Percentiles rank a stretch among this genome's conserved stretches.
phyloP scores from a whole-genome alignment of 257 asterid genomes.

The Cruciata laevipes region DNA sequence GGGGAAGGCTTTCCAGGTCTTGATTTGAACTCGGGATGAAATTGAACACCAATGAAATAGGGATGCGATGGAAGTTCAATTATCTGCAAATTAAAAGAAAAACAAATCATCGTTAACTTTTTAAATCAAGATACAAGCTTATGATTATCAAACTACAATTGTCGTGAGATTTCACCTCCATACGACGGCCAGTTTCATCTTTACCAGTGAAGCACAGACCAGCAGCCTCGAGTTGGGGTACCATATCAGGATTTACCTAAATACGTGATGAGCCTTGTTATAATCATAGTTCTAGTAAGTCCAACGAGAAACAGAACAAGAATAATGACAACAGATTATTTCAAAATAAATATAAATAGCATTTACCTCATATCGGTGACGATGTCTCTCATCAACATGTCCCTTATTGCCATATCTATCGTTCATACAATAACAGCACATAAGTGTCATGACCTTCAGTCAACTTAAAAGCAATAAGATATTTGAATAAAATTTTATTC shows the following conservation, averaged over 20 bases:
- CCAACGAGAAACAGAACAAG: neutral
- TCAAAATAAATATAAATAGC: neutral
- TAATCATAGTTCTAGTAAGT: neutral
- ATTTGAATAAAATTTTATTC: neutral
- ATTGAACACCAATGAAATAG: slow-evolving; percentile 41
- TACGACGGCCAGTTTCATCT: slow-evolving; percentile 40
- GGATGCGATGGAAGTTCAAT: slow-evolving; percentile 39
- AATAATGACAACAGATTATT: neutral
- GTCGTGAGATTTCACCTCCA: slow-evolving; percentile 29
- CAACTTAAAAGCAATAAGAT: neutral
- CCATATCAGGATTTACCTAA: slow-evolving; percentile 46
- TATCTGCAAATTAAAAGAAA: slow-evolving; percentile 21
- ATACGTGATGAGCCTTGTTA: neutral
- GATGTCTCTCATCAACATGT: slow-evolving; percentile 85
- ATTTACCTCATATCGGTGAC: slow-evolving; percentile 93
- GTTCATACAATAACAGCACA: neutral
- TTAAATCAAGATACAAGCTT: neutral
- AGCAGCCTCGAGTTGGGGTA: slow-evolving; percentile 33
- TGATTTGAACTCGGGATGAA: slow-evolving; percentile 48
- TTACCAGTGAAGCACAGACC: slow-evolving; percentile 43
- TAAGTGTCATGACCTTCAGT: too few species aligned
- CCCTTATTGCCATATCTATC: slow-evolving; percentile 17
- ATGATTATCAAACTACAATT: too few species aligned
- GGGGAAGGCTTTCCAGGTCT: slow-evolving; percentile 43
- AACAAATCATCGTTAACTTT: neutral